Conservation (phyloP, 1,284 basidiomycete species). For the Ganoderma meredithae region DNA sequence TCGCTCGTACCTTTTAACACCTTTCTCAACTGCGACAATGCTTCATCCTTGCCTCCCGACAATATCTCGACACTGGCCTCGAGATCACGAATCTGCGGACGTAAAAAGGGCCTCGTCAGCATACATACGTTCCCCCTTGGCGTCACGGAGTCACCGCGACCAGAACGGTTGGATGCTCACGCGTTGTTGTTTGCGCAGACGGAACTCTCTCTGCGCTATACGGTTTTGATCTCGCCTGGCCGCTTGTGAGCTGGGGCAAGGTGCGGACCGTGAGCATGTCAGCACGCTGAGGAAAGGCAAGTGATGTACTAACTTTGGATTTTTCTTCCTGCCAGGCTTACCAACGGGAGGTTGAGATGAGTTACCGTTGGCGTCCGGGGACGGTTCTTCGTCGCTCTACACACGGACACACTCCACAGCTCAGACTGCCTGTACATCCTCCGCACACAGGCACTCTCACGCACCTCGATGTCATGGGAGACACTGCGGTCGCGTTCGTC, state of each 20-base stretch:
- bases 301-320: slow-evolving; percentile 68
- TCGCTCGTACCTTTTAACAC: slow-evolving; percentile 72
- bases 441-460: slow-evolving; percentile 39
- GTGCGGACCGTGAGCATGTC: slow-evolving; percentile 42
- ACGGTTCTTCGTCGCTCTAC: slow-evolving; percentile 69
- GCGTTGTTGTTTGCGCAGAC: slow-evolving; percentile 87
- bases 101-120: slow-evolving; percentile 19
- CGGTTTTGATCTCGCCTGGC: slow-evolving; percentile 90
- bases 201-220: slow-evolving; percentile 92
- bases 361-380: slow-evolving; percentile 48
- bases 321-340: slow-evolving; percentile 85
- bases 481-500: slow-evolving; percentile 62
- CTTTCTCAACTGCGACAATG: slow-evolving; percentile 80
- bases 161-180: slow-evolving; percentile 45
- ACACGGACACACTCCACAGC: slow-evolving; percentile 14
- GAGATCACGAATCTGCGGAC: slow-evolving; percentile 83
- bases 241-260: slow-evolving; percentile 72
- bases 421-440: slow-evolving; percentile 16
- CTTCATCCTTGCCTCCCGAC: slow-evolving; percentile 89
- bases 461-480: slow-evolving; percentile 53
- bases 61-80: slow-evolving; percentile 91
- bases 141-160: background rate
- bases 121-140: background rate
- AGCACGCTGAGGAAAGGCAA: slow-evolving; percentile 38
- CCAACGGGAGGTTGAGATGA: slow-evolving; percentile 47